These are phyloP conservation scores for Nymphaea colorata DNA, from an alignment of 164 flowering plant genomes.

Conservation along the genomic window DNA sequence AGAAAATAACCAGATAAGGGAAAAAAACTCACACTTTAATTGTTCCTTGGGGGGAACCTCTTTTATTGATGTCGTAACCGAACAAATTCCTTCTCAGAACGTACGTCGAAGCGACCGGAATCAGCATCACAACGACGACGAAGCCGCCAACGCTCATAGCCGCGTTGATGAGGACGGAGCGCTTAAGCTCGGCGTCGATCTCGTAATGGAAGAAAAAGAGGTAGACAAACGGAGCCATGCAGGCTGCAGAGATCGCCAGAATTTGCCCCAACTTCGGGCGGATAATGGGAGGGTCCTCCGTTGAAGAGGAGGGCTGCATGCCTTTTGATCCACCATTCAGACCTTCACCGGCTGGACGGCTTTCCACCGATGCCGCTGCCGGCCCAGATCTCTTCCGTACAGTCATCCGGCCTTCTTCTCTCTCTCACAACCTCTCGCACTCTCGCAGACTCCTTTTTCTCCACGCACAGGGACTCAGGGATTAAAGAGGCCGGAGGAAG, in stretches of 20 bases:
- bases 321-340: neutral
- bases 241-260: slow-evolving; percentile 15
- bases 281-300: slow-evolving; percentile 26
- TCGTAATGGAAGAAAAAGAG: slow-evolving; percentile 42
- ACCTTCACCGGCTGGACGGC: neutral
- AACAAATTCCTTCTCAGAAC: slow-evolving; percentile 56
- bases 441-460: too few species aligned
- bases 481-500: too few species aligned
- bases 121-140: slow-evolving; percentile 36
- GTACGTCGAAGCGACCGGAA: slow-evolving; percentile 73
- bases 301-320: neutral
- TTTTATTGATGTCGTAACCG: slow-evolving; percentile 85
- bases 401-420: neutral
- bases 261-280: slow-evolving; percentile 36
- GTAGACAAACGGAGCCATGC: slow-evolving; percentile 43
- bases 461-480: too few species aligned
- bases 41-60: slow-evolving; percentile 72
- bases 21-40: slow-evolving; percentile 57
- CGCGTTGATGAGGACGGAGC: slow-evolving; percentile 57
- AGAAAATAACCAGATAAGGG: neutral
- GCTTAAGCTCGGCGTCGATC: slow-evolving; percentile 45
- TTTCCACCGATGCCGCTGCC: neutral
- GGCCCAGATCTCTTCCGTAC: neutral
- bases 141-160: slow-evolving; percentile 56
- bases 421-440: neutral